Evolutionary conservation across 495 filamentous ascomycete species (phyloP), one percentile per base, ranked within the genome.

Genomic region (Penicillium pulvis): DNA sequence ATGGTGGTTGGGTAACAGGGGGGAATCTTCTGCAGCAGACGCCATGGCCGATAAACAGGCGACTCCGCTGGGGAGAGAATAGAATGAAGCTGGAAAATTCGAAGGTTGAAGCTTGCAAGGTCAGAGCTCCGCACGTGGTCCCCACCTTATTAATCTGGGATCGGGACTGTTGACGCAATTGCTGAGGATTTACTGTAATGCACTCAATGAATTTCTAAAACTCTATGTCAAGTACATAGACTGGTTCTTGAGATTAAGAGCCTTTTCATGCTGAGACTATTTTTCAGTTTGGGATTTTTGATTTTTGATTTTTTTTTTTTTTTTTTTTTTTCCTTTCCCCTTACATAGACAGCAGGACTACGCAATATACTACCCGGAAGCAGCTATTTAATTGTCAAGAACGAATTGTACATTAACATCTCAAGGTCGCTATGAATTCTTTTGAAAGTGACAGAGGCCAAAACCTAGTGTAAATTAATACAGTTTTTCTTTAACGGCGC

Each of bases 1-100:
- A 36, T 73, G 69, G 45, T 79, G 68, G 52, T 75, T 73, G 48
- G 78, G 75, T 50, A 84, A 69, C 33, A 83, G 73, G 30, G 79
- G 76, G 7, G 80, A 71, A 41, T 71, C 68, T 70, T 84, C 81
- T 67, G 70, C 66, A 26, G 71, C 67, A 16, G 78, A 68, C 53
- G 75, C 62, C 76, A 79, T 79, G 54, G 50, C 68, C 16, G 39
- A 52, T 41, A 23, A 65, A 56, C 57, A 57, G 56, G 50, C 55
- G 64, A 57, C 53, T 43, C 63, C 43, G 49, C 56, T 30, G n/a
- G 51, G 43, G 59, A 31, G 45, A 36, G 45, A 58, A 50, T 28
- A 47, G 31, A 35, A 55, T 49, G 58, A 58, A 55, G 59, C 44
- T 59, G 48, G 48, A 56, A 66, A 66, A 66, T 58, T 55, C 53